Evolutionary conservation across 768 basidiomycete genomes (phyloP).

Genomic region (Tephrocybe rancida): DNA sequence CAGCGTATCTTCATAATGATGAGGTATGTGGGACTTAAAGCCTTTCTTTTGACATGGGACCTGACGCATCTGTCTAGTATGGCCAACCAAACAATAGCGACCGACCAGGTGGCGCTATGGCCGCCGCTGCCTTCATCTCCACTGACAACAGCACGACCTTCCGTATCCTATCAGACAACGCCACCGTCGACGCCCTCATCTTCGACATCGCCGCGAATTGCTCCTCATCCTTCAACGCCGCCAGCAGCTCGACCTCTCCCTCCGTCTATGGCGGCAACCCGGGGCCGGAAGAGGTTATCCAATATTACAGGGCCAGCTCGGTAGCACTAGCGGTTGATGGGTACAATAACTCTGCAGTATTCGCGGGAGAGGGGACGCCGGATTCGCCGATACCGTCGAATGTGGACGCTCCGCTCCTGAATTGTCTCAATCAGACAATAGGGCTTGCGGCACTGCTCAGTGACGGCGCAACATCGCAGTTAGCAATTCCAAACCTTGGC

Average conservation of each 20-base stretch:
- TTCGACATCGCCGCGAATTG: conserved; percentile 40
- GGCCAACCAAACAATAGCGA: conserved; percentile 40
- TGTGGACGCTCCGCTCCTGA: conserved; percentile 44
- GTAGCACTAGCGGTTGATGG: conserved; percentile 61
- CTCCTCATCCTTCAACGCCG: conserved; percentile 1
- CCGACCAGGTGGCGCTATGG: conserved; percentile 45
- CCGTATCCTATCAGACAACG: conserved; percentile 45
- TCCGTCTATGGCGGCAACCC: conserved; percentile 9
- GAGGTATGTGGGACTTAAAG: conserved; percentile 1
- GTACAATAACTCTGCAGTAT: conserved; percentile 62
- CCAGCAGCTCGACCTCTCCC: not conserved
- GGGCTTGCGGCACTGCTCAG: conserved; percentile 2
- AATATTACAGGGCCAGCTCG: conserved; percentile 70
- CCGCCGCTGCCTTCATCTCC: conserved; percentile 37
- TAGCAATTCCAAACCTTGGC: not conserved
- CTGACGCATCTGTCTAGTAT: conserved; percentile 33
- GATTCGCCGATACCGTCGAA: conserved; percentile 46
- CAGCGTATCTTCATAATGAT: conserved; percentile 24
- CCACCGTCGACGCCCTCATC: conserved; percentile 40
- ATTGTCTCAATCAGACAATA: conserved; percentile 44
- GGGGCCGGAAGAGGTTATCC: conserved; percentile 36
- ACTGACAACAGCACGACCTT: conserved; percentile 33
- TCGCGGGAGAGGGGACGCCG: conserved; percentile 30
- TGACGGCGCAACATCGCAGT: not conserved
- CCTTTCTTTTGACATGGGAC: not conserved